Evolutionary conservation across 1,284 basidiomycete genomes (phyloP).

Genomic region (Pseudozyma hubeiensis): DNA sequence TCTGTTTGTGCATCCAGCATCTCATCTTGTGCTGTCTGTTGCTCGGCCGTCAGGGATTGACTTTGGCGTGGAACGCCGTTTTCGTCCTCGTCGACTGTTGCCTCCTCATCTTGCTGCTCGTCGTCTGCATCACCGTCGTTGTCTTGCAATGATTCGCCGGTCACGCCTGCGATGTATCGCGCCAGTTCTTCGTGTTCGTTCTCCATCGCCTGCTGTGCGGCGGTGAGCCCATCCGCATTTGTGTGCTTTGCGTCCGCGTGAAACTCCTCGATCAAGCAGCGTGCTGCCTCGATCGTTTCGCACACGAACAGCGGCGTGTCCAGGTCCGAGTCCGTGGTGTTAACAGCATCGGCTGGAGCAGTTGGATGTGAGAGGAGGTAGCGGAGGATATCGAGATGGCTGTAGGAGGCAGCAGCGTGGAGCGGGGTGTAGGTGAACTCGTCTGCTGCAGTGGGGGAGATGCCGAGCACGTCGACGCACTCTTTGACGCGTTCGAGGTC

Average conservation of each 20-base stretch:
- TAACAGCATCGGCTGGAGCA: constrained; percentile 41
- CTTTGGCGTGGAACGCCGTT: constrained; percentile 18
- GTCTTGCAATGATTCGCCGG: constrained; percentile 46
- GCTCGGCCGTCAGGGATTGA: constrained; percentile 10
- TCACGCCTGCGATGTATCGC: constrained; percentile 49
- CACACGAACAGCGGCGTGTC: constrained; percentile 67
- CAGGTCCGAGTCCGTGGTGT: constrained; percentile 60
- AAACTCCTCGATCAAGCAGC: constrained; percentile 62
- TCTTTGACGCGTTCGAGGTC: constrained; percentile 58
- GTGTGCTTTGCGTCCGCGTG: constrained; percentile 53
- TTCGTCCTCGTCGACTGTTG: constrained; percentile 26
- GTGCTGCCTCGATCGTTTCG: constrained; percentile 56
- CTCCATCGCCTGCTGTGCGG: constrained; percentile 57
- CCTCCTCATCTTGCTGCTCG: constrained; percentile 11
- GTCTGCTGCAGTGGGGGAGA: constrained; percentile 57
- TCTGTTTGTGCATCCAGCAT: constrained; percentile 45
- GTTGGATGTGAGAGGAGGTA: constrained; percentile 56
- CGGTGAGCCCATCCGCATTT: constrained; percentile 59
- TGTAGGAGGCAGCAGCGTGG: constrained; percentile 67
- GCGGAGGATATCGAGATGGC: constrained; percentile 56
- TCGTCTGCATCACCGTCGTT: constrained; percentile 32
- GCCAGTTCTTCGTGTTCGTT: constrained; percentile 59
- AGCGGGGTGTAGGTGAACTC: constrained; percentile 63
- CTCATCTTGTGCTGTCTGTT: constrained; percentile 34
- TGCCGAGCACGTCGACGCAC: constrained; percentile 54